phyloP scores from a whole-genome alignment of 2,329 filamentous ascomycete species.

The Sarocladium strictum region DNA sequence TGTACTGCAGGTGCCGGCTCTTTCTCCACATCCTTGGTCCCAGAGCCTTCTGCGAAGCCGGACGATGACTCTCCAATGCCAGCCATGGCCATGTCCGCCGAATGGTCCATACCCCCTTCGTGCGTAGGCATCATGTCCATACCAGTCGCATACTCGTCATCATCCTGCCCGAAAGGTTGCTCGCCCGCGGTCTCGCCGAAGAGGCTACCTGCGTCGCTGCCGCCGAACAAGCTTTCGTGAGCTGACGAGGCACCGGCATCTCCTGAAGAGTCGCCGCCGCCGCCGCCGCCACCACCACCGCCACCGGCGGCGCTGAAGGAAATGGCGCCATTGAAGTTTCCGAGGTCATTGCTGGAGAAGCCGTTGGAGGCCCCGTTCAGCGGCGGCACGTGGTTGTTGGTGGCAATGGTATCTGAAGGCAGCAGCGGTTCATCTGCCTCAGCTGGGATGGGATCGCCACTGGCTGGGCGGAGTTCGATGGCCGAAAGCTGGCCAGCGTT shows the following conservation, averaged over 20 bases:
- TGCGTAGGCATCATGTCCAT: conserved; percentile 51
- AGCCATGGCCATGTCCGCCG: conserved; percentile 37
- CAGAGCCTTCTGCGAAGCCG: background rate
- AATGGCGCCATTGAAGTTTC: conserved; percentile 19
- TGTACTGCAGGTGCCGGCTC: conserved; percentile 21
- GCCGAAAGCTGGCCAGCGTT: conserved; percentile 80
- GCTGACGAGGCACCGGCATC: conserved; percentile 62
- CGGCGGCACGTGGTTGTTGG: conserved; percentile 62
- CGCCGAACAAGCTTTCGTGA: conserved; percentile 76
- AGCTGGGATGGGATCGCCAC: conserved; percentile 67
- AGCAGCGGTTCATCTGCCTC: conserved; percentile 53
- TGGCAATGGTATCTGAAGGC: conserved; percentile 64
- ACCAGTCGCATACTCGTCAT: conserved; percentile 74
- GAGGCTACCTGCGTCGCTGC: conserved; percentile 73
- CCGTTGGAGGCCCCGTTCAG: conserved; percentile 41
- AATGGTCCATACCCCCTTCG: conserved; percentile 35
- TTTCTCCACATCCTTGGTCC: conserved; percentile 11
- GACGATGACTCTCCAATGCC: conserved; percentile 18
- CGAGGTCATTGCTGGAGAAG: conserved; percentile 12
- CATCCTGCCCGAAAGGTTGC: conserved; percentile 69
- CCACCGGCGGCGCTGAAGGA: conserved; percentile 23
- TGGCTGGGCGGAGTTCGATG: conserved; percentile 77
- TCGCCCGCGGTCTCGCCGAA: conserved; percentile 69
- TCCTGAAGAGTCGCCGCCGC: conserved; percentile 32
- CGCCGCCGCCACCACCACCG: conserved; percentile 28